phyloP scores from a whole-genome alignment of 2,329 filamentous ascomycete species.

The Rhexocercosporidium sp. region DNA sequence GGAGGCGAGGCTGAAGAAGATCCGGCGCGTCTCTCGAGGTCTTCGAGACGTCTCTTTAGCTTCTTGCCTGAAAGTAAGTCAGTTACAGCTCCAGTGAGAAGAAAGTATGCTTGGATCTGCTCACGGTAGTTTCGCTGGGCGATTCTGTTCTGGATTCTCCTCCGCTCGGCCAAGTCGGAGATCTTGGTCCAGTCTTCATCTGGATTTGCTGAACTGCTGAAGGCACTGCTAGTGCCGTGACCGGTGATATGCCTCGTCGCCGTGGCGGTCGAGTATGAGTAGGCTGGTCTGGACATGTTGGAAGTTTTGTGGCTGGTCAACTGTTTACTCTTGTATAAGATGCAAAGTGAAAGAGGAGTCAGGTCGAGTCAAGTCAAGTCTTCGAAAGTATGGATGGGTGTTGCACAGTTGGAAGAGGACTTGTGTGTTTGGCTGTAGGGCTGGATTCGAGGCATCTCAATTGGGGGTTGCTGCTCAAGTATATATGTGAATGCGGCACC shows the following conservation, averaged over 20 bases:
- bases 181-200: slow-evolving; percentile 99
- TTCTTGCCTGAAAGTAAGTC: slow-evolving; percentile 73
- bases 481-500: slow-evolving; percentile 39
- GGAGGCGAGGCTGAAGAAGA: slow-evolving; percentile 62
- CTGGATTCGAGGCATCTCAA: slow-evolving; percentile 29
- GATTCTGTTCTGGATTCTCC: slow-evolving; percentile 96
- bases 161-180: slow-evolving; percentile 91
- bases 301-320: slow-evolving; percentile 22
- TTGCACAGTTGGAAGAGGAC: slow-evolving; percentile 6
- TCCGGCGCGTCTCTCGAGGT: slow-evolving; percentile 79
- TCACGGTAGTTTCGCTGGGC: slow-evolving; percentile 96
- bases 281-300: slow-evolving; percentile 42
- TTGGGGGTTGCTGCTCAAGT: slow-evolving; percentile 35
- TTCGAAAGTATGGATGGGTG: slow-evolving; percentile 4
- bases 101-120: slow-evolving; percentile 44
- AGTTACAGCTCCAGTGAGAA: slow-evolving; percentile 16
- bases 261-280: slow-evolving; percentile 39
- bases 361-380: slow-evolving; percentile 16
- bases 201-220: slow-evolving; percentile 90
- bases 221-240: slow-evolving; percentile 89
- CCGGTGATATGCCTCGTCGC: slow-evolving; percentile 66
- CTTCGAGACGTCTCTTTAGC: slow-evolving; percentile 87
- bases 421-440: slow-evolving; percentile 21
- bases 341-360: slow-evolving; percentile 22
- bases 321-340: slow-evolving; percentile 19